Conservation (phyloP, 208 protist genomes). For the Zelonia costaricensis region DNA sequence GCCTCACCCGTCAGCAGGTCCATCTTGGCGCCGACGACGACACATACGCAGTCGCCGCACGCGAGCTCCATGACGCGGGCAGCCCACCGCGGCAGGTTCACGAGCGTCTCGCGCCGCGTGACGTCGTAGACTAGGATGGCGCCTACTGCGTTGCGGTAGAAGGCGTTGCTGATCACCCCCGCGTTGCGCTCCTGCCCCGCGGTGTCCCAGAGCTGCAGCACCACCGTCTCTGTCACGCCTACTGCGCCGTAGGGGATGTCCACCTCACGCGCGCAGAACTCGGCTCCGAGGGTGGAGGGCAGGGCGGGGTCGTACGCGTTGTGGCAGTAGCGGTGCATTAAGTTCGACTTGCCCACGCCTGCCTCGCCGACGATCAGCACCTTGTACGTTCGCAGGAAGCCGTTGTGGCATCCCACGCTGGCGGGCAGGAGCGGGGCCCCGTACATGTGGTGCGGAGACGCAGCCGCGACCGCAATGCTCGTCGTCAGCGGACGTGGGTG, state of each 20-base stretch:
- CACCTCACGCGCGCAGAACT: conserved; percentile 95
- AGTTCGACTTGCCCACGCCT: conserved; percentile 95
- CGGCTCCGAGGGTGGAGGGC: conserved; percentile 95
- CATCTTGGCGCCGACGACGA: conserved; percentile 50
- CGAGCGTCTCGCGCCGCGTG: conserved; percentile 32
- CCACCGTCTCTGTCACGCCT: conserved; percentile 45
- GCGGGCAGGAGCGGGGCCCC: conserved; percentile 13
- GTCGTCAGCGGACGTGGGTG: conserved; percentile 5
- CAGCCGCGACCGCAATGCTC: neutral
- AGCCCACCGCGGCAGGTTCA: conserved; percentile 38
- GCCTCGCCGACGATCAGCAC: conserved; percentile 95
- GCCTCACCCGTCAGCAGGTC: conserved; percentile 23
- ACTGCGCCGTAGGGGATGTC: conserved; percentile 63
- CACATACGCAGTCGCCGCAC: conserved; percentile 40
- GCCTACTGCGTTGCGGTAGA: conserved; percentile 52
- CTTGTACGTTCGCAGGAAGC: conserved; percentile 93
- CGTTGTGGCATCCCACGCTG: conserved; percentile 13
- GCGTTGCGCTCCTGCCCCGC: conserved; percentile 46
- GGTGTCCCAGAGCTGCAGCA: conserved; percentile 83
- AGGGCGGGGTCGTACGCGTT: conserved; percentile 87
- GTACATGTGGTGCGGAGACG: too few relatives aligned
- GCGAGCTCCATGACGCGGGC: conserved; percentile 33
- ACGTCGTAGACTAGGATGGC: conserved; percentile 56
- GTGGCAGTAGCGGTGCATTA: conserved; percentile 95
- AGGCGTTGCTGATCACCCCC: conserved; percentile 40